Evolutionary conservation across 768 basidiomycete genomes (phyloP).

Genomic region (Melanogaster broomeanus): DNA sequence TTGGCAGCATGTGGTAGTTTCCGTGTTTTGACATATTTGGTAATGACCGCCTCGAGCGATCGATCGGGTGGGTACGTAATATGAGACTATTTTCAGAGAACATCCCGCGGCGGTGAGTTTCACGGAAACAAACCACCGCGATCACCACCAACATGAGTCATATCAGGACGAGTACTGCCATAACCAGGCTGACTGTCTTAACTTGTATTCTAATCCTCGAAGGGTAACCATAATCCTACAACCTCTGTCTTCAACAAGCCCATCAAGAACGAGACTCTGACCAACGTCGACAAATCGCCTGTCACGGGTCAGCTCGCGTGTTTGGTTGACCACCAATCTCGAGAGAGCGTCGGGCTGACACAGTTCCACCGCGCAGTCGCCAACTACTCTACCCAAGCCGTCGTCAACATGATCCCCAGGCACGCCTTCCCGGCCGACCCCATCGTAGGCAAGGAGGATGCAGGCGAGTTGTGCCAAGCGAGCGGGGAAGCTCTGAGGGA

Average conservation of each 20-base stretch:
- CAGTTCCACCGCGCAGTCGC: slow-evolving; percentile 56
- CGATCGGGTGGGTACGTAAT: too few relatives aligned
- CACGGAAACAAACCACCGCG: too few relatives aligned
- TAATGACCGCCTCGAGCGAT: too few relatives aligned
- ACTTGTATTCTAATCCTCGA: background rate
- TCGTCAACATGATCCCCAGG: slow-evolving; percentile 79
- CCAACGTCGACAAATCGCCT: slow-evolving; percentile 90
- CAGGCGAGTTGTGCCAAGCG: slow-evolving; percentile 66
- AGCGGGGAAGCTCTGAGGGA: slow-evolving; percentile 54
- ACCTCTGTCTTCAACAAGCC: slow-evolving; percentile 82
- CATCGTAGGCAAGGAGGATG: slow-evolving; percentile 96
- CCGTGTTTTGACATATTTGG: too few relatives aligned
- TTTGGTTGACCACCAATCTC: too few relatives aligned
- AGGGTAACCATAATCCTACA: slow-evolving; percentile 8
- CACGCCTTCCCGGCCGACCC: slow-evolving; percentile 81
- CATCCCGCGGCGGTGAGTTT: too few relatives aligned
- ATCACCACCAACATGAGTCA: too few relatives aligned
- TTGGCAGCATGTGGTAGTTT: too few relatives aligned
- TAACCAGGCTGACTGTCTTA: too few relatives aligned
- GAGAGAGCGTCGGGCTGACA: slow-evolving; percentile 1
- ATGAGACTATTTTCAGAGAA: too few relatives aligned
- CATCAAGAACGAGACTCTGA: slow-evolving; percentile 81
- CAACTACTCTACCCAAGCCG: slow-evolving; percentile 91
- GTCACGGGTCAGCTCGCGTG: slow-evolving; percentile 68
- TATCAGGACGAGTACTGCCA: too few relatives aligned